Conservation (phyloP, 192 early-diverging fungal genomes). For the Linnemannia schmuckeri region DNA sequence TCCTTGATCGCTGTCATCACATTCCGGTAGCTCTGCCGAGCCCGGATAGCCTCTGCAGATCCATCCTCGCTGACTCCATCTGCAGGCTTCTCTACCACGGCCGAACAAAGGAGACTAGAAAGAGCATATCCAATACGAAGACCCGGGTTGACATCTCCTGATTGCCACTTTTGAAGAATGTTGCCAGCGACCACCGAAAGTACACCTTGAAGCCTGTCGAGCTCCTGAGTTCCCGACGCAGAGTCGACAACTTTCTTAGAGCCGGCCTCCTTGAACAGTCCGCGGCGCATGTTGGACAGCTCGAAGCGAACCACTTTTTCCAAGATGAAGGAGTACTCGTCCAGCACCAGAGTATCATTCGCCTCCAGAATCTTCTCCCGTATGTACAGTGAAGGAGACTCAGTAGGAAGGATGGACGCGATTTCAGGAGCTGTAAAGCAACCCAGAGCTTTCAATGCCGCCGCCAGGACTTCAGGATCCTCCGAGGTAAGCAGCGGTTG, state of each 20-base stretch:
- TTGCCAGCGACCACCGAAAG: constrained; percentile 35
- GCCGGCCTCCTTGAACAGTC: constrained; percentile 60
- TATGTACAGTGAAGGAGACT: constrained; percentile 53
- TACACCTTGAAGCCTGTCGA: constrained; percentile 39
- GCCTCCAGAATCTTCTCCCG: constrained; percentile 28
- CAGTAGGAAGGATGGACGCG: constrained; percentile 38
- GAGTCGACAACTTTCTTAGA: constrained; percentile 13
- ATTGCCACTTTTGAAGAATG: constrained; percentile 63
- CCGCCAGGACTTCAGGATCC: constrained; percentile 31
- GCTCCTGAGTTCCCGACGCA: constrained; percentile 10
- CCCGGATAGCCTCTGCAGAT: constrained; percentile 18
- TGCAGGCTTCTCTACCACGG: constrained; percentile 33
- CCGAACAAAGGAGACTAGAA: constrained; percentile 41
- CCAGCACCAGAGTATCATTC: constrained; percentile 8
- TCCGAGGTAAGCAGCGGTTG: constrained; percentile 49
- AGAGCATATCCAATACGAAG: constrained; percentile 64
- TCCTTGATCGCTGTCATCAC: constrained; percentile 64
- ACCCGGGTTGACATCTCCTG: constrained; percentile 63
- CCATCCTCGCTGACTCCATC: constrained; percentile 8
- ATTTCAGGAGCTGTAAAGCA: constrained; percentile 61
- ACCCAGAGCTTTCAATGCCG: constrained; percentile 57
- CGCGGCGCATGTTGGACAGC: constrained; percentile 64
- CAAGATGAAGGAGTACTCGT: constrained; percentile 53
- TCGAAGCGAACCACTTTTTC: constrained; percentile 65
- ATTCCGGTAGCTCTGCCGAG: constrained; percentile 58